Conservation (phyloP, 208 protist species). For the Phytomonas sp. region DNA sequence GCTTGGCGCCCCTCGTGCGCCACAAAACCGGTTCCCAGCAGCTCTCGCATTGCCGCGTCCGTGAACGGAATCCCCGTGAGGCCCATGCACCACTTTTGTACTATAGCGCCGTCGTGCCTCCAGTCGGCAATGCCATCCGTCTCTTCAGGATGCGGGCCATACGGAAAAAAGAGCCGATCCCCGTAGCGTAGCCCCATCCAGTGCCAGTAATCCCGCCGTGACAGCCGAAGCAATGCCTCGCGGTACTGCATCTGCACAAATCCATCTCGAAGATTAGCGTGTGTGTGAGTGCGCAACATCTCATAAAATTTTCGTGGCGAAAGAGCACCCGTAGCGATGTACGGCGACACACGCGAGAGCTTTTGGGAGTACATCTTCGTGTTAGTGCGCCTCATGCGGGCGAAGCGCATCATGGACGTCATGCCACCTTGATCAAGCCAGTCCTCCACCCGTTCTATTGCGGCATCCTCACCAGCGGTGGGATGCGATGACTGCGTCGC, state of each 20-base stretch:
- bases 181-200: constrained; percentile 84
- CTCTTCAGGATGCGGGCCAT: constrained; percentile 74
- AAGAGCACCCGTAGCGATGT: constrained; percentile 61
- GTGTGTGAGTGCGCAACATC: constrained; percentile 42
- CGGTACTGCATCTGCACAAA: constrained; percentile 79
- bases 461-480: constrained; percentile 50
- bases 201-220: constrained; percentile 84
- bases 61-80: constrained; percentile 84
- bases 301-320: constrained; percentile 79
- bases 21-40: constrained; percentile 71
- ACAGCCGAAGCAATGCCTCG: constrained; percentile 70
- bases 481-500: constrained; percentile 64
- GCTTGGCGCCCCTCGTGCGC: constrained; percentile 69
- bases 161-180: constrained; percentile 65
- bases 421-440: constrained; percentile 65
- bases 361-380: constrained; percentile 80
- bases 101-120: constrained; percentile 71
- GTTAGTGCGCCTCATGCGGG: constrained; percentile 58
- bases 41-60: constrained; percentile 82
- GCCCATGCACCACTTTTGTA: constrained; percentile 77
- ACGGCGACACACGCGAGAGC: constrained; percentile 70
- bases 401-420: constrained; percentile 65
- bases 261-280: constrained; percentile 43
- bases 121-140: constrained; percentile 67
- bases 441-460: constrained; percentile 38